Evolutionary conservation across 768 basidiomycete species (phyloP), one percentile per base, ranked within the genome.

Genomic region (Amanita molliuscula): DNA sequence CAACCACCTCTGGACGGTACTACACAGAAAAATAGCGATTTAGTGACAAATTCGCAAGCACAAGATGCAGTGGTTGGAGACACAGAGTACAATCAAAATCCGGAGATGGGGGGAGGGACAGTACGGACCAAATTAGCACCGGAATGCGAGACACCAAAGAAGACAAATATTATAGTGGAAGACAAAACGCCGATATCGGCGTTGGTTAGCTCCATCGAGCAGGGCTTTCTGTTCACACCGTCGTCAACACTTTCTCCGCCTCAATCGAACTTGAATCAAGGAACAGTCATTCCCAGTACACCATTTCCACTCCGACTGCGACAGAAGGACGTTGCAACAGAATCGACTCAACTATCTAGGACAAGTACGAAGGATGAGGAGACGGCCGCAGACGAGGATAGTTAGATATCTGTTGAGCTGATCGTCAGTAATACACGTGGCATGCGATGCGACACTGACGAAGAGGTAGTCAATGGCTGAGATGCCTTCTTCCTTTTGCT

Each of bases 401-500:
- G 29, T 44, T 33, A 34, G 52, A 43, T 33, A 21, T 20, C 18
- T 40, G 20, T 51, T 52, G 28, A 50, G 47, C 26, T 31, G 31
- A 31, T 13, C 13, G 31, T 31, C 11, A 31, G 13, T 31, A 31
- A 31, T 31, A 31, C 31, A 31, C 31, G 31, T 31, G 0, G 35
- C 34, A 9, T 51, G 29, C 20, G 2, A 31, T 44, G 31, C 35
- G 20, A 46, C 47, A 35, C 38, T 29, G 16, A 16, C 28, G 3
- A 18, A 7, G 10, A 40, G 3, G 29, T 47, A 3, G 7, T 58
- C 69, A 97, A 67, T 97, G 93, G 48, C 77, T 82, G 54, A 96
- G 68, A 65, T 76, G 87, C 66, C 78, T 78, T 52, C 94, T 76
- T 7, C 89, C 88, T 70, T 86, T 93, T 31, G 71, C 72, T 55